Conservation (phyloP, 257 asterid species). For the Solanum etuberosum region DNA sequence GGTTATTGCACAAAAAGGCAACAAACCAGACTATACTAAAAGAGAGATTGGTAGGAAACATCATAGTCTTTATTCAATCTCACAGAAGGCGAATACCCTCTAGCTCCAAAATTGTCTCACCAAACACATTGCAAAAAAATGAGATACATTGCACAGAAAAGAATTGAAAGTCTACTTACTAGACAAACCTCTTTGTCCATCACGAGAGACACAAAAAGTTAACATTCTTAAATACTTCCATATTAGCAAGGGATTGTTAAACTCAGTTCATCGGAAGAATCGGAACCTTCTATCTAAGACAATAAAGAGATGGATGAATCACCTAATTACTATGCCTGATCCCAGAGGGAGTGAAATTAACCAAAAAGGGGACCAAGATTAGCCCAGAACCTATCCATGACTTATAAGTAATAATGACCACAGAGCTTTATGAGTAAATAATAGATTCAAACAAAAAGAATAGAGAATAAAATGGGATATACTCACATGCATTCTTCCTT, state of each 20-base stretch:
- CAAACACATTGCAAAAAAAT: not conserved
- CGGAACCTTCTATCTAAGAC: not conserved
- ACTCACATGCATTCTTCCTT: not conserved
- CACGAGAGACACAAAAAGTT: not conserved
- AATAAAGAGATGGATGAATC: not conserved
- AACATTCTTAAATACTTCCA: not conserved
- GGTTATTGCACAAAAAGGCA: not conserved
- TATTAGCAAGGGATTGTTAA: not conserved
- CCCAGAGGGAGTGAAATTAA: not conserved
- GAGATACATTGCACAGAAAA: not conserved
- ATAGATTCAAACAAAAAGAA: not conserved
- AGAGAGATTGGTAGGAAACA: not conserved
- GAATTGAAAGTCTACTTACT: not conserved
- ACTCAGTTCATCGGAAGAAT: not conserved
- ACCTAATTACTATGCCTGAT: not conserved
- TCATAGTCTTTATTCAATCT: not conserved
- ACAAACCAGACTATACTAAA: not conserved
- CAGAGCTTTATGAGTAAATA: not conserved
- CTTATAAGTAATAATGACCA: not conserved
- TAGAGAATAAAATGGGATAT: not conserved
- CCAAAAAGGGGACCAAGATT: not conserved
- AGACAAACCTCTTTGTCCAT: not conserved
- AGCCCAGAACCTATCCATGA: not conserved
- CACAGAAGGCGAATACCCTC: not conserved
- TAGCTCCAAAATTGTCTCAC: not conserved